Conservation (phyloP, 2,329 filamentous ascomycete genomes). For the Orbilia quercus region DNA sequence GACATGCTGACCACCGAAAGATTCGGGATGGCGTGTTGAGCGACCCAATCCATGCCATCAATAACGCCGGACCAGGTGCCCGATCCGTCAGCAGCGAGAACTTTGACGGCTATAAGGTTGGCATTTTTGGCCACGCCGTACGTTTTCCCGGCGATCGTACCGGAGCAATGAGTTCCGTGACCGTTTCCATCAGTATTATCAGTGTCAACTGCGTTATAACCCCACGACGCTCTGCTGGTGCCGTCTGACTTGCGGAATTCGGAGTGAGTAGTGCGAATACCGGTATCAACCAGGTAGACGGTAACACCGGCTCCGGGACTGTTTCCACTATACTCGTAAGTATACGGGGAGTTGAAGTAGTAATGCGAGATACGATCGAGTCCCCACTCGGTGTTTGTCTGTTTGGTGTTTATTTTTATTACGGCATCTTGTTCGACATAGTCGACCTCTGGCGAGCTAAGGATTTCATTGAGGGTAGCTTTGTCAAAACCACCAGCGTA, state of each 20-base stretch:
- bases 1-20: constrained; percentile 61
- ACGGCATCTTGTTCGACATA: constrained; percentile 47
- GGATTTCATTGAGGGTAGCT: constrained; percentile 25
- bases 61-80: constrained; percentile 63
- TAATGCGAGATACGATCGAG: constrained; percentile 55
- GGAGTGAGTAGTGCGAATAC: constrained; percentile 64
- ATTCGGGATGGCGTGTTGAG: constrained; percentile 51
- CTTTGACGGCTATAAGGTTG: constrained; percentile 66
- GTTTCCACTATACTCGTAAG: constrained; percentile 66
- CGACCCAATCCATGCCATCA: constrained; percentile 60
- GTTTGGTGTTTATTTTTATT: constrained; percentile 26
- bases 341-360: constrained; percentile 63
- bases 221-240: constrained; percentile 67
- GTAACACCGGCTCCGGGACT: constrained; percentile 70
- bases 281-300: constrained; percentile 74
- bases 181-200: constrained; percentile 60
- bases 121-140: constrained; percentile 67
- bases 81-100: constrained; percentile 63
- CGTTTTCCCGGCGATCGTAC: constrained; percentile 65
- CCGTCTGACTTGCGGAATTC: constrained; percentile 66
- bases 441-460: constrained; percentile 32
- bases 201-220: constrained; percentile 64
- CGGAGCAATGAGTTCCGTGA: constrained; percentile 67
- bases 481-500: constrained; percentile 52
- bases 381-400: constrained; percentile 46